Conservation (phyloP, 495 filamentous ascomycete species). For the Lepidopterella palustris region DNA sequence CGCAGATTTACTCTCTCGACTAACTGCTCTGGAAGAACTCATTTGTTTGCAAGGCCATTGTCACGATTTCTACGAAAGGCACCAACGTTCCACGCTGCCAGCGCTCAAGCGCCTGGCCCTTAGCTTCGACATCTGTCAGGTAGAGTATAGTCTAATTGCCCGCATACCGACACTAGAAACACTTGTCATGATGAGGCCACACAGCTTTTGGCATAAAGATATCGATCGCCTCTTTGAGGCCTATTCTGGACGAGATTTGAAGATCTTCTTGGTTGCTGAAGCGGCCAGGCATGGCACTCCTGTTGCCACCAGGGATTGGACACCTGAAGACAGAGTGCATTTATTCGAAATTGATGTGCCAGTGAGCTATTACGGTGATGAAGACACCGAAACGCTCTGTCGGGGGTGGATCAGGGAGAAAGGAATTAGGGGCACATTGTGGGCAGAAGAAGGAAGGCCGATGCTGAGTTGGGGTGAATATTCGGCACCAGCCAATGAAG, state of each 20-base stretch:
- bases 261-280: conserved; percentile 16
- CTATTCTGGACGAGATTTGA: conserved; percentile 5
- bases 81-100: conserved; percentile 11
- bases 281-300: conserved; percentile 13
- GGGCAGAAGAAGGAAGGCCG: conserved; percentile 7
- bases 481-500: too few relatives aligned
- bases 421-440: conserved; percentile 17
- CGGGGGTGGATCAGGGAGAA: conserved; percentile 17
- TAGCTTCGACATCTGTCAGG: too few relatives aligned
- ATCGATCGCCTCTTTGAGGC: conserved; percentile 7
- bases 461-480: conserved; percentile 12
- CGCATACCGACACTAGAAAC: conserved; percentile 6
- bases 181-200: conserved; percentile 3
- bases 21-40: conserved; percentile 16
- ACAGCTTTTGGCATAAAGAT: background rate
- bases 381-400: conserved; percentile 11
- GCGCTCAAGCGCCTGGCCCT: conserved; percentile 17
- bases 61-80: too few relatives aligned
- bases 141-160: too few relatives aligned
- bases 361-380: conserved; percentile 20
- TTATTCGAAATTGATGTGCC: conserved; percentile 21
- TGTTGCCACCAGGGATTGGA: conserved; percentile 5
- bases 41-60: too few relatives aligned
- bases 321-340: conserved; percentile 7
- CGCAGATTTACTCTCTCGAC: background rate